Evolutionary conservation across 768 basidiomycete species (phyloP).

Genomic region (Hygrophoropsis aurantiaca): DNA sequence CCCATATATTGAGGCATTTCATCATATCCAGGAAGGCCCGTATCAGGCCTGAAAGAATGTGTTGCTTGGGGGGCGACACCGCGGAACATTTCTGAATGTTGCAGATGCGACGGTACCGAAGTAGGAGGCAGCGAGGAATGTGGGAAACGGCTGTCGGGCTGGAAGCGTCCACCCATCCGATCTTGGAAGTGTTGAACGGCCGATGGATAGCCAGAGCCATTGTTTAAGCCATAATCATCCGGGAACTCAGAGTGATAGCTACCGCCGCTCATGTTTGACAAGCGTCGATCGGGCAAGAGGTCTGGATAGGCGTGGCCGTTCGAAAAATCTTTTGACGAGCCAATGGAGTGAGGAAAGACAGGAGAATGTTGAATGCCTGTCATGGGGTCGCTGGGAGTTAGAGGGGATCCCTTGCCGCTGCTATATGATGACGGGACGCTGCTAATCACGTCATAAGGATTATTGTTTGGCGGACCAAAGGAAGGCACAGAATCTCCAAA

Average conservation of each 20-base stretch:
- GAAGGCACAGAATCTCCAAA: slow-evolving; percentile 62
- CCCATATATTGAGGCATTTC: slow-evolving; percentile 59
- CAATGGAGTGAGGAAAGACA: slow-evolving; percentile 45
- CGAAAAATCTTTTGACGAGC: slow-evolving; percentile 55
- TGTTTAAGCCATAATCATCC: slow-evolving; percentile 60
- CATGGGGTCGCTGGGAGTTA: slow-evolving; percentile 68
- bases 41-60: slow-evolving; percentile 55
- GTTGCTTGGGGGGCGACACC: slow-evolving; percentile 74
- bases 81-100: slow-evolving; percentile 60
- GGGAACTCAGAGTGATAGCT: slow-evolving; percentile 59
- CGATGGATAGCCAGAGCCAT: slow-evolving; percentile 47
- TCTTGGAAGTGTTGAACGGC: slow-evolving; percentile 60
- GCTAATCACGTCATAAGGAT: slow-evolving; percentile 66
- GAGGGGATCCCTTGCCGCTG: slow-evolving; percentile 74
- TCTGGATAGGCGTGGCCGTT: slow-evolving; percentile 55
- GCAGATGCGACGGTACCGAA: slow-evolving; percentile 50
- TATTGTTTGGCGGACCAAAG: slow-evolving; percentile 50
- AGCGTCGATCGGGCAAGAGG: slow-evolving; percentile 56
- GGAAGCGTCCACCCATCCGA: slow-evolving; percentile 50
- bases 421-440: slow-evolving; percentile 61
- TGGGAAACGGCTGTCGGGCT: slow-evolving; percentile 51
- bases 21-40: slow-evolving; percentile 51
- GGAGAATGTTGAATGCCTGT: slow-evolving; percentile 55
- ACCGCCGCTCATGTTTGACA: slow-evolving; percentile 42
- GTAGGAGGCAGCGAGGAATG: slow-evolving; percentile 40